Percentiles rank a stretch among this genome's conserved stretches.
phyloP scores from a whole-genome alignment of 1,284 basidiomycete genomes.

The Amylostereum areolatum region DNA sequence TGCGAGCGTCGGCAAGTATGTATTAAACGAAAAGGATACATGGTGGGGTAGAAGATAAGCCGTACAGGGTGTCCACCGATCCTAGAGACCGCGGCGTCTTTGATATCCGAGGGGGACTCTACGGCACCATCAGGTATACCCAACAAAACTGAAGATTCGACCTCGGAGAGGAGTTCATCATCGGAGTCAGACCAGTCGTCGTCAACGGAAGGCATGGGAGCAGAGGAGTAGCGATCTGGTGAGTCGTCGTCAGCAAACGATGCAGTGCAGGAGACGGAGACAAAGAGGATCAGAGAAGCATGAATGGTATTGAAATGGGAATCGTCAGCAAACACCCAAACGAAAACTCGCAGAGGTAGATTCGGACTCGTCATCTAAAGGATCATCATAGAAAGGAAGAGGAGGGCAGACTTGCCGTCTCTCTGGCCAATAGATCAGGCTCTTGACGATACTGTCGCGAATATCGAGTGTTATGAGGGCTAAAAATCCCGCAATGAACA shows the following conservation, averaged over 20 bases:
- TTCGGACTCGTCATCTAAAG: conserved; percentile 89
- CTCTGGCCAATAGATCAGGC: too few relatives aligned
- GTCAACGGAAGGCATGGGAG: conserved; percentile 19
- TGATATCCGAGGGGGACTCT: conserved; percentile 46
- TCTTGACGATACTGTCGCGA: too few relatives aligned
- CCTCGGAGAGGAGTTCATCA: conserved; percentile 45
- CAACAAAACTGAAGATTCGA: conserved; percentile 67
- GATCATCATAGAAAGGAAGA: conserved; percentile 48
- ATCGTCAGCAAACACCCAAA: conserved; percentile 55
- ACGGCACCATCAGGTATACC: conserved; percentile 73
- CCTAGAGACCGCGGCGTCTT: conserved; percentile 75
- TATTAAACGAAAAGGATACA: conserved; percentile 36
- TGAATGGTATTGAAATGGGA: conserved; percentile 74
- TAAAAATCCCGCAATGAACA: conserved; percentile 2
- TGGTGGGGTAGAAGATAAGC: conserved; percentile 28
- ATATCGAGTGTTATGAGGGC: too few relatives aligned
- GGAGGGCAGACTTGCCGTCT: background rate
- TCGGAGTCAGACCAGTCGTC: conserved; percentile 78
- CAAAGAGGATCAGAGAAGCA: conserved; percentile 66
- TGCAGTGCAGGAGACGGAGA: conserved; percentile 2
- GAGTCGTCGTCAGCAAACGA: conserved; percentile 6
- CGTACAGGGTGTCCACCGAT: conserved; percentile 84
- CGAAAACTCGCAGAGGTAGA: conserved; percentile 48
- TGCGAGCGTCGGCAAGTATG: conserved; percentile 14
- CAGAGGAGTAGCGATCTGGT: conserved; percentile 8